Evolutionary conservation across 306 rosid species (phyloP).

Genomic region (Rosa persica): DNA sequence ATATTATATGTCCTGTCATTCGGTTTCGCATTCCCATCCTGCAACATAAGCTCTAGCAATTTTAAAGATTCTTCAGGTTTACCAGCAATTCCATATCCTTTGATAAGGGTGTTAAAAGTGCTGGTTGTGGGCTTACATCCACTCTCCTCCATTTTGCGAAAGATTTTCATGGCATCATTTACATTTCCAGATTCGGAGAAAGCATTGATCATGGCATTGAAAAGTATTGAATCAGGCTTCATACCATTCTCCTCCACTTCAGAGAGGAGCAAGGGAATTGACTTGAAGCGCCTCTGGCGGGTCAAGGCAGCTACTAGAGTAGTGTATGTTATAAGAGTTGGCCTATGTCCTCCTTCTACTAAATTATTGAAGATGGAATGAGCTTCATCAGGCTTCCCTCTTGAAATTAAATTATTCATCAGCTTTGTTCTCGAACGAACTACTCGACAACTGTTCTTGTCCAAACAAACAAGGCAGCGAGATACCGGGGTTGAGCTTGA

Average conservation of each 20-base stretch:
- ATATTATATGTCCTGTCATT: constrained; percentile 85
- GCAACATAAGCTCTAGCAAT: constrained; percentile 68
- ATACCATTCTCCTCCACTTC: constrained; percentile 68
- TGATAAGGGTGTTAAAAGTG: constrained; percentile 88
- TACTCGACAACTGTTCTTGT: constrained; percentile 58
- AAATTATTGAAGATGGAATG: constrained; percentile 56
- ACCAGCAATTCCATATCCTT: constrained; percentile 77
- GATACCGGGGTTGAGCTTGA: constrained; percentile 49
- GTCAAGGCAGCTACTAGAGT: constrained; percentile 87
- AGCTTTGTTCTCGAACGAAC: constrained; percentile 87
- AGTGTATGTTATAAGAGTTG: constrained; percentile 85
- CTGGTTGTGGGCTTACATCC: constrained; percentile 84
- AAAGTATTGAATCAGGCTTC: constrained; percentile 83
- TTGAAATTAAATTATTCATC: constrained; percentile 66
- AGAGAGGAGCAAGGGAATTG: constrained; percentile 63
- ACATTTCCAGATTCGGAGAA: constrained; percentile 77
- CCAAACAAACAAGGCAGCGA: constrained; percentile 60
- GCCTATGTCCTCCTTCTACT: constrained; percentile 79
- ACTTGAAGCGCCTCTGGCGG: constrained; percentile 73
- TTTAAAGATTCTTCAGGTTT: constrained; percentile 69
- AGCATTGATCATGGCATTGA: constrained; percentile 91
- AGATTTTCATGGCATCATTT: constrained; percentile 64
- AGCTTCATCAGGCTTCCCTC: constrained; percentile 79
- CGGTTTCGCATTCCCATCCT: constrained; percentile 56
- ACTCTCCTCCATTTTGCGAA: constrained; percentile 68